Evolutionary conservation across 352 stramenopile genomes (phyloP), one percentile per base, ranked within the genome.

Genomic region (Globisporangium spiculum): DNA sequence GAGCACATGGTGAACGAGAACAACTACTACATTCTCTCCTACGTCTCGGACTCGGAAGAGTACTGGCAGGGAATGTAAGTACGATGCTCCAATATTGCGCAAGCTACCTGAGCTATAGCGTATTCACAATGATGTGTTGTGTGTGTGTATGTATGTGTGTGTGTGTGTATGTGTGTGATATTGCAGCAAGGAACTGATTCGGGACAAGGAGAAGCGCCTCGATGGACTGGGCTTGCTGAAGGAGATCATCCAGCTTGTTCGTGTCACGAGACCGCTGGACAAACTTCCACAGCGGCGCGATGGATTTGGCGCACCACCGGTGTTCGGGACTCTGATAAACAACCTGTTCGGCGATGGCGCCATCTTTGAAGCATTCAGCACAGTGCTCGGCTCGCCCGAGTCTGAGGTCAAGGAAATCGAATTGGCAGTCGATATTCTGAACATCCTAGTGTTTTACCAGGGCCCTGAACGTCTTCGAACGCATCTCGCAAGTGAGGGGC

Each of bases 1-100:
- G 86, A 93, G 41, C 84, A 92, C 62, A 86, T 96, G 67, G 66
- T 84, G 53, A 94, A 94, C 70, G 88, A 96, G 61, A 93, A 96
- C 76, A 96, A 92, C 67, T 93, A 82, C 67, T 70, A 88, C 66
- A 96, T 96, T 52, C 70, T 96, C 30, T 83, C 84, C 54, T 96
- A 92, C 62, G 86, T 96, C 66, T 89, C 76, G 14, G 84, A 94
- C 63, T 78, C 76, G 20, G 76, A 92, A 52, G 72, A 81, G 30
- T 96, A 94, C 68, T 91, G 81, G 75, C 75, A 88, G 58, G 22
- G 71, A 27, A 83, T 88, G 81, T 90, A 84, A 63, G 80, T 32
- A 8, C 27, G 1, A 16, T 46, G 41, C 22, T 54, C 58, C 10
- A 18, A 4, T 20, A 12, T 24, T 44, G 44, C 16, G 24, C 34